phyloP scores from a whole-genome alignment of 2,329 filamentous ascomycete species.

The Epichloe sylvatica region DNA sequence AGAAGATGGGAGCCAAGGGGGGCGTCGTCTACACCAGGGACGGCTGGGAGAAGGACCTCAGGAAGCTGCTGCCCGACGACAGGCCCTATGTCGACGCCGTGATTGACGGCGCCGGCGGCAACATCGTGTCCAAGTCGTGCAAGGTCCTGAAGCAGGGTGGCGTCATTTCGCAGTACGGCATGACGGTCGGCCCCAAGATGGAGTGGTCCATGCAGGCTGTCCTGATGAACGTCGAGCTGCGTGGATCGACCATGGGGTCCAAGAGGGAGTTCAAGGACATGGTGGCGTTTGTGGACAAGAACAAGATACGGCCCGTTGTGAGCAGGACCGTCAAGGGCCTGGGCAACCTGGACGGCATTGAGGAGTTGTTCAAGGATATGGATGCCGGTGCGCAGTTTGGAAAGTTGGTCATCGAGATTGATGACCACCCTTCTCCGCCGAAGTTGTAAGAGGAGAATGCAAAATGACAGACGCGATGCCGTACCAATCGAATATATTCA shows the following conservation, averaged over 20 bases:
- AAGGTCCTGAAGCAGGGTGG: constrained; percentile 68
- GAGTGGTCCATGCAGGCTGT: constrained; percentile 74
- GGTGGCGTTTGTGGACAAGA: constrained; percentile 63
- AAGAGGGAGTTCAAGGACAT: constrained; percentile 82
- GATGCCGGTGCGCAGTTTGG: constrained; percentile 77
- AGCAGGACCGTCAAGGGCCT: constrained; percentile 61
- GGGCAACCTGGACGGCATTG: constrained; percentile 63
- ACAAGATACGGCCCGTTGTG: constrained; percentile 63
- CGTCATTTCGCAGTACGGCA: constrained; percentile 76
- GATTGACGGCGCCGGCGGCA: constrained; percentile 80
- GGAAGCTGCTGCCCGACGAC: constrained; percentile 45
- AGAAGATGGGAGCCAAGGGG: constrained; percentile 56
- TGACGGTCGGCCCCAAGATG: constrained; percentile 79
- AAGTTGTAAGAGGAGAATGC: constrained; percentile 23
- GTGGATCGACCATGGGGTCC: constrained; percentile 83
- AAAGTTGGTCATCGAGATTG: constrained; percentile 72
- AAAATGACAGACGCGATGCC: neutral
- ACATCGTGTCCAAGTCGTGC: constrained; percentile 56
- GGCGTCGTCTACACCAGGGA: constrained; percentile 72
- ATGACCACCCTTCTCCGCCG: constrained; percentile 17
- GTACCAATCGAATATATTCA: too few species aligned
- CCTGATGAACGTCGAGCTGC: constrained; percentile 75
- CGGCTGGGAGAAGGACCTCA: constrained; percentile 69
- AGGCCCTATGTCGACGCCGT: constrained; percentile 65
- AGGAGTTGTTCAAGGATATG: constrained; percentile 78